Conservation (phyloP, 192 early-diverging fungal genomes). For the Obelidium mucronatum region DNA sequence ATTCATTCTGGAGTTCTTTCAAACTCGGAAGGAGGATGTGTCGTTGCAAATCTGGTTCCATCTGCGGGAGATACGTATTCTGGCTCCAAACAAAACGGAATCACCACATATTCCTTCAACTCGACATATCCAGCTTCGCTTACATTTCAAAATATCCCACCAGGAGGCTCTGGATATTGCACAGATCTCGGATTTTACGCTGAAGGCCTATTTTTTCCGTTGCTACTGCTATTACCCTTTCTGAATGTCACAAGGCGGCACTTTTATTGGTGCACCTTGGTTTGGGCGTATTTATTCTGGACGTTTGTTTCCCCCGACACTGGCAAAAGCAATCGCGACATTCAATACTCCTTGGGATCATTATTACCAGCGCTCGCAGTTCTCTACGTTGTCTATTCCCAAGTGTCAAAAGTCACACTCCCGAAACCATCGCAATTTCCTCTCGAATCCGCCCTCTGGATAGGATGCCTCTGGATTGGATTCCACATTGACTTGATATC, state of each 20-base stretch:
- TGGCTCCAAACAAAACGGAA: conserved; percentile 28
- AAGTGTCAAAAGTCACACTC: conserved; percentile 15
- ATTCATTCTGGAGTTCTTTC: conserved; percentile 44
- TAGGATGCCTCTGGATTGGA: conserved; percentile 35
- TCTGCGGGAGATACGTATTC: conserved; percentile 9
- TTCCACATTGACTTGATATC: conserved; percentile 45
- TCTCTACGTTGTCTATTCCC: conserved; percentile 32
- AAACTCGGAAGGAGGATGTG: conserved; percentile 41
- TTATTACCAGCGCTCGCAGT: conserved; percentile 37
- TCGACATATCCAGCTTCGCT: conserved; percentile 44
- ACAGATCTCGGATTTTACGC: conserved; percentile 42
- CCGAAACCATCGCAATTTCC: conserved; percentile 34
- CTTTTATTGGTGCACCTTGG: conserved; percentile 15
- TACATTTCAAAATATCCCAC: not conserved
- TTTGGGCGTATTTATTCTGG: conserved; percentile 35
- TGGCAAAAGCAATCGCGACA: conserved; percentile 28
- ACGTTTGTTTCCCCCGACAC: conserved; percentile 35
- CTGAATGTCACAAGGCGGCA: conserved; percentile 29
- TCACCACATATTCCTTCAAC: conserved; percentile 37
- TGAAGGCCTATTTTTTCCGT: conserved; percentile 34
- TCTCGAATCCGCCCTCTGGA: conserved; percentile 37
- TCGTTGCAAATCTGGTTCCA: conserved; percentile 27
- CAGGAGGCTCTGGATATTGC: conserved; percentile 28
- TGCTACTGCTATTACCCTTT: conserved; percentile 34
- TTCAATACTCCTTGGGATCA: conserved; percentile 17